Evolutionary conservation across 352 stramenopile genomes (phyloP), one percentile per base, ranked within the genome.

Genomic region (Phytophthora sansomeana): DNA sequence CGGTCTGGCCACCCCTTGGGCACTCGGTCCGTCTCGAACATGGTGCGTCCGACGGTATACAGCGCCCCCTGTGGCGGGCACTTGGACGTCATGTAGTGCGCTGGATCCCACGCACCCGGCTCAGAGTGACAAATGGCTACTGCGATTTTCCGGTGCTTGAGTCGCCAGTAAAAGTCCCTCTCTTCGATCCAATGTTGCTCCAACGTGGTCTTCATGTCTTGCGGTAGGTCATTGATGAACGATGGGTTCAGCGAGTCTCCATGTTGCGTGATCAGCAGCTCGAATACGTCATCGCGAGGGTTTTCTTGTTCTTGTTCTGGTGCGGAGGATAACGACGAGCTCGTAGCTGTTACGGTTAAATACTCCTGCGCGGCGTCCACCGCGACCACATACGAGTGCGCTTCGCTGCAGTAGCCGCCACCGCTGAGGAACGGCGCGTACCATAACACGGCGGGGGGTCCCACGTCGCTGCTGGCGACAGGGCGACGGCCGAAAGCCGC

Each of bases 21-120:
- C 49, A 98, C 74, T 58, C 94, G 83, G 66, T 98, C 94, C 36
- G 93, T 98, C 76, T 98, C 95, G 58, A 98, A 98, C 95, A 98
- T 98, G 2, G 95, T 98, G 2, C 95, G 65, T 11, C 95, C 95
- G 7, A 98, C 81, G 0, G 57, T 80, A 64, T 91, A 97, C 47
- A 46, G 47, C 6, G 81, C 69, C 0, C 69, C 59, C 2, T 59
- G 17, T 0, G 86, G 87, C 7, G 85, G 90, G 75, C 85, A 97
- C 17, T 70, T 73, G 14, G 80, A 87, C 24, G 81, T 92, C 46
- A 71, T 77, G 67, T 95, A 97, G 38, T 69, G 65, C 1, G 89
- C 77, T 1, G 83, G 85, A n/a, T 93, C 64, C 95, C 95, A 98
- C 14, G 92, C 95, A 0, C 95, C 95, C 5, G 95, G 95, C 67